Evolutionary conservation across 1,284 basidiomycete species (phyloP), one percentile per base, ranked within the genome.

Genomic region (Tetrapyrgos nigripes): DNA sequence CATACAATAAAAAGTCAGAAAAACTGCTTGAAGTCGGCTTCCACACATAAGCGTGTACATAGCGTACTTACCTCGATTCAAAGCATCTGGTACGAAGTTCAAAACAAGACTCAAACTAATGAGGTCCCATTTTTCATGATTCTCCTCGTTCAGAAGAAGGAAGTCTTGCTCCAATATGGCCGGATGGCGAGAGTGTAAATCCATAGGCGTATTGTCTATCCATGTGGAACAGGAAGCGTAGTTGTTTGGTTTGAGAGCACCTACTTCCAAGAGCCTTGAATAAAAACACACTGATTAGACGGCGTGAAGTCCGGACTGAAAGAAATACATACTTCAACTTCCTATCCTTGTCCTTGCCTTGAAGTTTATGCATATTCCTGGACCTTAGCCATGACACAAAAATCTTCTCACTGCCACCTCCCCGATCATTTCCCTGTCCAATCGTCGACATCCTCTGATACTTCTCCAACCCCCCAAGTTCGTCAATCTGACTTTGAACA

Each of bases 31-130:
- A 31, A 28, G n/a, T 45, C 14, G 13, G 3, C 33, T 29, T 26
- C 26, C 4, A 14, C 26, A n/a, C 31, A 19, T 21, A 14, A 2
- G 26, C 40, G 4, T 13, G 50, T 1, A 11, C 3, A 44, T 50
- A 17, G 26, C 46, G 14, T 19, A 61, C 77, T 55, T 61, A 92
- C 93, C 94, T 86, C 94, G 76, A 56, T 93, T 86, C 53, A 76
- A 76, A 0, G 89, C 77, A 29, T 87, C 83, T n/a, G 91, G 88
- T 0, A 94, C 92, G 70, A 95, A 96, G 68, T 96, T 96, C 3
- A 96, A 73, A 3, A 96, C 94, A 28, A 96, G 76, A 67, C 92
- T 94, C 28, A 94, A 83, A 70, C 92, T 94, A 59, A 96, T 83
- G 21, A 88, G 66, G 66, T 93, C 89, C 87, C 93, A 96, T 64